Evolutionary conservation across 352 stramenopile species (phyloP).

Genomic region (Peronospora destructor): DNA sequence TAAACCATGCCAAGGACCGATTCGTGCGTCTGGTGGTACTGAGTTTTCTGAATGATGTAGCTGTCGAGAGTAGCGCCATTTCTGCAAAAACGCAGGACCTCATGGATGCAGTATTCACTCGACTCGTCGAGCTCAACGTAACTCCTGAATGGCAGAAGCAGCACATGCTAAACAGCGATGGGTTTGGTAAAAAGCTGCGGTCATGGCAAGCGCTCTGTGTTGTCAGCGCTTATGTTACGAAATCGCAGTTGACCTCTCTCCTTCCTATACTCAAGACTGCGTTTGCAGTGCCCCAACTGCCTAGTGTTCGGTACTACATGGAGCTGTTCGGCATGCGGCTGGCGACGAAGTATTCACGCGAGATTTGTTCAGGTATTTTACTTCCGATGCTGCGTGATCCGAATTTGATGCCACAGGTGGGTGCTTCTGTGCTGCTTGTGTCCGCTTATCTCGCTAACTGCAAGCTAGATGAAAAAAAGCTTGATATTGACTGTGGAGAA

Average conservation of each 20-base stretch:
- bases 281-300: slow-evolving; percentile 56
- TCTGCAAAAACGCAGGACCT: slow-evolving; percentile 21
- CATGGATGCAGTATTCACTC: slow-evolving; percentile 32
- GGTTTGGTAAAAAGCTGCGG: slow-evolving; percentile 68
- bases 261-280: slow-evolving; percentile 37
- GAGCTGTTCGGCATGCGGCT: slow-evolving; percentile 78
- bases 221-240: slow-evolving; percentile 43
- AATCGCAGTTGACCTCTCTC: slow-evolving; percentile 18
- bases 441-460: slow-evolving; percentile 32
- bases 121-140: slow-evolving; percentile 46
- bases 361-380: slow-evolving; percentile 35
- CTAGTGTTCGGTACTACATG: slow-evolving; percentile 73
- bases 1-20: slow-evolving; percentile 37
- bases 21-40: slow-evolving; percentile 70
- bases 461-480: slow-evolving; percentile 25
- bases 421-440: slow-evolving; percentile 57
- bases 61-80: slow-evolving; percentile 20
- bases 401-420: slow-evolving; percentile 70
- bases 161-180: slow-evolving; percentile 82
- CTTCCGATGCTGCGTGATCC: slow-evolving; percentile 58
- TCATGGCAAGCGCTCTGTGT: slow-evolving; percentile 78
- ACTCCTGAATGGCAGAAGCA: slow-evolving; percentile 63
- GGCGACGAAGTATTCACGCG: slow-evolving; percentile 37
- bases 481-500: slow-evolving; percentile 23
- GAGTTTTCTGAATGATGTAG: slow-evolving; percentile 54